Conservation (phyloP, 2,329 filamentous ascomycete species). For the Pseudogymnoascus sp. region DNA sequence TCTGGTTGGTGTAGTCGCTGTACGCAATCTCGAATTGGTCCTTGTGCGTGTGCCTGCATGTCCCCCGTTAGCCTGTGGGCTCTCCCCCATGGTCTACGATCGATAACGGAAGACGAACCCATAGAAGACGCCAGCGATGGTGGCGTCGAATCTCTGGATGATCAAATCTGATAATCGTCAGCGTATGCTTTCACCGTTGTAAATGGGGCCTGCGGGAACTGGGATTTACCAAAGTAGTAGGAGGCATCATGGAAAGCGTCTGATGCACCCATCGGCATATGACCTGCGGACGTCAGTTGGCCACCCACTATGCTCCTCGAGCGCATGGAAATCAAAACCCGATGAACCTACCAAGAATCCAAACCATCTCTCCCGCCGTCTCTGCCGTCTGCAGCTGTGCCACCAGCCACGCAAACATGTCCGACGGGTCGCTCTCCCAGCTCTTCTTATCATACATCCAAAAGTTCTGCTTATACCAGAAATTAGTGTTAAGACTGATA, state of each 20-base stretch:
- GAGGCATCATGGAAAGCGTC: conserved; percentile 33
- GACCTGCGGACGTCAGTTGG: background rate
- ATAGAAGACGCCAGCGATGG: conserved; percentile 28
- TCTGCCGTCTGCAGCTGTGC: conserved; percentile 46
- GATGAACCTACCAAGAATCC: conserved; percentile 34
- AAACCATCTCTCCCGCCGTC: conserved; percentile 44
- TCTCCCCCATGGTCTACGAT: no score
- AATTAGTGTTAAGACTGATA: conserved; percentile 37
- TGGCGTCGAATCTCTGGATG: conserved; percentile 25
- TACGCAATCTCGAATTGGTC: conserved; percentile 31
- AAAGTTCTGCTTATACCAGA: conserved; percentile 37
- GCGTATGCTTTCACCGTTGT: no score
- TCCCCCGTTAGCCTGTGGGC: no score
- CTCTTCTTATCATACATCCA: conserved; percentile 32
- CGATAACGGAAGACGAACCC: conserved; percentile 12
- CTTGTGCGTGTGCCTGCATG: conserved; percentile 26
- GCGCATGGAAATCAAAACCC: conserved; percentile 26
- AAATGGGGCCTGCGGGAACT: no score
- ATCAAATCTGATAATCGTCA: conserved; percentile 21
- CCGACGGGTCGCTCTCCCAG: conserved; percentile 32
- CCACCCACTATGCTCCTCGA: no score
- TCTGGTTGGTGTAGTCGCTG: conserved; percentile 22
- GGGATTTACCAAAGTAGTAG: conserved; percentile 24
- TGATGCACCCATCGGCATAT: conserved; percentile 27
- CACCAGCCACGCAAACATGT: conserved; percentile 41